phyloP scores from a whole-genome alignment of 2,329 filamentous ascomycete species.

The Fusarium setosum region DNA sequence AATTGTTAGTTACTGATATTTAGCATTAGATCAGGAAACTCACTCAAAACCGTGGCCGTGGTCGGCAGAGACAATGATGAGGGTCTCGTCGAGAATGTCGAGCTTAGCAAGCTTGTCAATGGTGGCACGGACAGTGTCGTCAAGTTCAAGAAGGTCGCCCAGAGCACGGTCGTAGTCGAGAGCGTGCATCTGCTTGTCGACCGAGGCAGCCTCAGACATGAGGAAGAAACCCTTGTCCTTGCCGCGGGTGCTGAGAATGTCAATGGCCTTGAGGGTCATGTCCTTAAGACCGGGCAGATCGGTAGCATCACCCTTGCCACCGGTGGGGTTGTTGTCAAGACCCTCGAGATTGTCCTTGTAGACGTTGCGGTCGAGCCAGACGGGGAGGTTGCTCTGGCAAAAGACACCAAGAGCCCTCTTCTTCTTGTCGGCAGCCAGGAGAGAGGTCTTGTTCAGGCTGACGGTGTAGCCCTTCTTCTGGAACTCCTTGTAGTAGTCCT shows the following conservation, averaged over 20 bases:
- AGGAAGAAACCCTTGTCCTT: constrained; percentile 83
- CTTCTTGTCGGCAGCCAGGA: constrained; percentile 66
- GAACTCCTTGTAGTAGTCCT: constrained; percentile 85
- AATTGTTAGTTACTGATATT: constrained; percentile 12
- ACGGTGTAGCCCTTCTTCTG: constrained; percentile 78
- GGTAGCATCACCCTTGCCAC: constrained; percentile 70
- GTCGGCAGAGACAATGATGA: constrained; percentile 85
- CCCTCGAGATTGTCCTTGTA: constrained; percentile 76
- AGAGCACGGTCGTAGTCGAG: constrained; percentile 89
- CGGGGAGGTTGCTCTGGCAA: constrained; percentile 78
- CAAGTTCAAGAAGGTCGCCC: constrained; percentile 85
- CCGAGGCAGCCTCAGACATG: constrained; percentile 86
- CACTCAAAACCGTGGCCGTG: constrained; percentile 88
- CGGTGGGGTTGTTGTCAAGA: constrained; percentile 76
- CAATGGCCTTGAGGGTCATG: constrained; percentile 89
- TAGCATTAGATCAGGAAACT: constrained; percentile 26
- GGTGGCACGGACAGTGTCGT: constrained; percentile 84
- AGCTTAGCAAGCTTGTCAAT: constrained; percentile 75
- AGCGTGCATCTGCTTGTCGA: constrained; percentile 91
- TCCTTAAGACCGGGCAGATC: constrained; percentile 88
- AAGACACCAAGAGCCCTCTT: constrained; percentile 82
- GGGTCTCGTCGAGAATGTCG: constrained; percentile 77
- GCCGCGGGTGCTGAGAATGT: constrained; percentile 76
- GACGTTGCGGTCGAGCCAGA: constrained; percentile 88
- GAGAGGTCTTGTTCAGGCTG: constrained; percentile 78